Conservation (phyloP, 306 rosid species). For the Prunus salicina region DNA sequence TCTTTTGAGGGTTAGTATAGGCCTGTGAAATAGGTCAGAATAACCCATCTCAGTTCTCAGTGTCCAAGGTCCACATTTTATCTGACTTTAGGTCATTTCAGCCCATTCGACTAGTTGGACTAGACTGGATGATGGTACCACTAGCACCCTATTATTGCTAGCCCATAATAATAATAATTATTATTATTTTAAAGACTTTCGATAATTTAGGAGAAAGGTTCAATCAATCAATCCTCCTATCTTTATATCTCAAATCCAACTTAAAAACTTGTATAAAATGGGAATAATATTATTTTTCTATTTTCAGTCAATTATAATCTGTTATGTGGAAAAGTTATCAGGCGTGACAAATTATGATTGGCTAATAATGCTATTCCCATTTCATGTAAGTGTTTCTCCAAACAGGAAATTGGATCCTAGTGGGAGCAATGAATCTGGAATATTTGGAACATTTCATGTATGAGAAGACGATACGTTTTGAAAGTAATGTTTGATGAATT, state of each 20-base stretch:
- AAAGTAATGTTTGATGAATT: no score
- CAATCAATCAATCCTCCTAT: neutral
- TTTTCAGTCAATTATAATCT: rapidly evolving
- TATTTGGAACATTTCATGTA: no score
- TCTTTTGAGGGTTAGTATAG: neutral
- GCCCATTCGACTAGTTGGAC: neutral
- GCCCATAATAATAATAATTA: neutral
- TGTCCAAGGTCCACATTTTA: neutral
- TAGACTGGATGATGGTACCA: neutral
- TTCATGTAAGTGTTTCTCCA: no score
- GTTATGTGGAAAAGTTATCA: no score
- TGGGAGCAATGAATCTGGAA: no score
- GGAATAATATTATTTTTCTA: rapidly evolving
- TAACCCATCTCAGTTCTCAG: neutral
- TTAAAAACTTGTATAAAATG: no score
- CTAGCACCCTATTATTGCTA: neutral
- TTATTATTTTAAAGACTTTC: neutral
- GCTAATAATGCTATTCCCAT: rapidly evolving
- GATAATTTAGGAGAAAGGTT: no score
- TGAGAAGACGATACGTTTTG: no score
- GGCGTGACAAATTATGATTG: rapidly evolving
- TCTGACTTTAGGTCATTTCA: neutral
- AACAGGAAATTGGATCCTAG: no score
- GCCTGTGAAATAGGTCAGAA: neutral
- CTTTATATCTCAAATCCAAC: neutral